Evolutionary conservation across 2,329 filamentous ascomycete species (phyloP), one percentile per base, ranked within the genome.

Genomic region (Chlorencoelia australis): DNA sequence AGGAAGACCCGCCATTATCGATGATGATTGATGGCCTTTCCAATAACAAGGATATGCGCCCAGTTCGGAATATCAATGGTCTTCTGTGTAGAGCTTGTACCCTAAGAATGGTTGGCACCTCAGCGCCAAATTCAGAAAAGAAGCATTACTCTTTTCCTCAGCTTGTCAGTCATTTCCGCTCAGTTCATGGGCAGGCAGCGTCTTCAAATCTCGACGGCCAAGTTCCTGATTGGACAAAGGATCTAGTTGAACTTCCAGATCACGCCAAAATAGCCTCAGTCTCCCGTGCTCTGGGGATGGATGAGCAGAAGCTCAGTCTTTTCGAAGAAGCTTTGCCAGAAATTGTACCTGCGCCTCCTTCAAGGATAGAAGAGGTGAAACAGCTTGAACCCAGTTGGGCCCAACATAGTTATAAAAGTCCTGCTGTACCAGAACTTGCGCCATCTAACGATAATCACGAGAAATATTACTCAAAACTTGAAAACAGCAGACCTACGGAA

Each of bases 171-270:
- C 69, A 78, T 45, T 75, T 76, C 39, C 69, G 75, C 39, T 49
- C 45, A n/a, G 30, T 47, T 37, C 47, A 55, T 52, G 41, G 57
- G 45, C 43, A 52, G 39, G 47, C 48, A 32, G n/a, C 45, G 39
- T 30, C 53, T 44, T 41, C 50, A 41, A 37, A 43, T 32, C 27
- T 36, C 35, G 36, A 59, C 30, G 57, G 60, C 27, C 44, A 47
- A 37, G 39, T 49, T 33, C 49, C 53, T 27, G 68, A 78, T 48
- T 79, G 75, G 75, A 69, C 67, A 41, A 63, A 62, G 24, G 66
- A 76, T 40, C 76, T 79, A 72, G 66, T 80, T 35, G 66, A 72
- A 44, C 58, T 79, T 28, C 75, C 75, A 1, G 67, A 71, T 43
- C 57, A 62, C 19, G 58, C 62, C 14, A 56, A 65, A 36, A 63